phyloP scores from a whole-genome alignment of 345 rosid genomes.

The Garcia nutans region DNA sequence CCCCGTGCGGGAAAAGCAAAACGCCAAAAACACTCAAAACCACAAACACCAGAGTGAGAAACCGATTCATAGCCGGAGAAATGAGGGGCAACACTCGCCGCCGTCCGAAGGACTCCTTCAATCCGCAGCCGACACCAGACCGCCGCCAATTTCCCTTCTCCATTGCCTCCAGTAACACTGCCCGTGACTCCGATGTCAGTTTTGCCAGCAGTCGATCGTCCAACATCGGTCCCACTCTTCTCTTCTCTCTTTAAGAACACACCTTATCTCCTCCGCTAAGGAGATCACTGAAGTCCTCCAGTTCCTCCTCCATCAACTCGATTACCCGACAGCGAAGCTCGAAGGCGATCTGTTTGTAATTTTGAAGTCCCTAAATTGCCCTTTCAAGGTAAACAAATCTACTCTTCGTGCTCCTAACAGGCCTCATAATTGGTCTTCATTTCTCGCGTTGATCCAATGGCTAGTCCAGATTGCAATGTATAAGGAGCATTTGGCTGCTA shows the following conservation, averaged over 20 bases:
- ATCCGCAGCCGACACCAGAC: slow-evolving; percentile 26
- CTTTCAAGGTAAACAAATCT: slow-evolving; percentile 71
- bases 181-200: slow-evolving; percentile 89
- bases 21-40: background rate
- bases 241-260: slow-evolving; percentile 12
- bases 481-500: slow-evolving; percentile 33
- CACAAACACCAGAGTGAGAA: background rate
- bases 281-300: slow-evolving; percentile 60
- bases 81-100: slow-evolving; percentile 34
- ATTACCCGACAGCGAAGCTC: slow-evolving; percentile 46
- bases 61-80: slow-evolving; percentile 9
- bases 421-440: slow-evolving; percentile 87
- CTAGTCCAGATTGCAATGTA: slow-evolving; percentile 61
- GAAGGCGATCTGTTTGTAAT: slow-evolving; percentile 68
- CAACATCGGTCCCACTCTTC: slow-evolving; percentile 56
- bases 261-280: slow-evolving; percentile 48
- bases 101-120: slow-evolving; percentile 34
- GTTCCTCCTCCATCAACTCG: slow-evolving; percentile 52
- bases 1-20: slow-evolving; percentile 9
- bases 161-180: slow-evolving; percentile 15
- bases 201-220: slow-evolving; percentile 91
- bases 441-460: slow-evolving; percentile 74
- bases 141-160: slow-evolving; percentile 20
- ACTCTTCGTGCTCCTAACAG: slow-evolving; percentile 75
- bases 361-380: slow-evolving; percentile 56